A percentile compares a stretch with the other conserved stretches of the same genome.
These are phyloP conservation scores for Phaeotremella skinneri DNA, from an alignment of 768 basidiomycete species.

Conservation along the genomic window DNA sequence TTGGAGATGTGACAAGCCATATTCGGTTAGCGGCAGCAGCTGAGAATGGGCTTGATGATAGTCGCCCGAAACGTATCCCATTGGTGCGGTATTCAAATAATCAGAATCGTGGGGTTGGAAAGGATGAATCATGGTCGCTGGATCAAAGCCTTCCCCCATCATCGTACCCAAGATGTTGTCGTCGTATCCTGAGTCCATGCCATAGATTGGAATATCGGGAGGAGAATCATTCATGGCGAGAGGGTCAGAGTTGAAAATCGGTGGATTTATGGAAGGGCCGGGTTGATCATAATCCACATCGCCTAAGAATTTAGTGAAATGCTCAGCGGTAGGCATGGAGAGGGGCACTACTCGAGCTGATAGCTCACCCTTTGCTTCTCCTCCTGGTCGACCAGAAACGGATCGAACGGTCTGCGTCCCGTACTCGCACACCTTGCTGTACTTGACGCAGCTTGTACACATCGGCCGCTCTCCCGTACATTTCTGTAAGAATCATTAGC, in stretches of 20 bases:
- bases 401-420: background rate
- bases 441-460: conserved; percentile 39
- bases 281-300: conserved; percentile 18
- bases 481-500: conserved; percentile 16
- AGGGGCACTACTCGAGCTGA: conserved; percentile 8
- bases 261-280: conserved; percentile 3
- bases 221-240: conserved; percentile 2
- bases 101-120: background rate
- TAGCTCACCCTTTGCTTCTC: conserved; percentile 10
- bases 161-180: background rate
- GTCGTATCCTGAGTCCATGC: background rate
- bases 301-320: background rate
- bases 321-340: background rate
- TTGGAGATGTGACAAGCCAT: too few relatives aligned
- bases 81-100: background rate
- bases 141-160: background rate
- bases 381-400: conserved; percentile 9
- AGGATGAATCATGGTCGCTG: background rate
- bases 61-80: background rate
- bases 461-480: conserved; percentile 36
- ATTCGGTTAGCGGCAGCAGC: background rate
- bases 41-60: background rate
- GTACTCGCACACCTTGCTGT: conserved; percentile 41
- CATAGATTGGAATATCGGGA: background rate
- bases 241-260: conserved; percentile 23